Evolutionary conservation across 2,329 filamentous ascomycete genomes (phyloP).

Genomic region (Fragosphaeria purpurea): DNA sequence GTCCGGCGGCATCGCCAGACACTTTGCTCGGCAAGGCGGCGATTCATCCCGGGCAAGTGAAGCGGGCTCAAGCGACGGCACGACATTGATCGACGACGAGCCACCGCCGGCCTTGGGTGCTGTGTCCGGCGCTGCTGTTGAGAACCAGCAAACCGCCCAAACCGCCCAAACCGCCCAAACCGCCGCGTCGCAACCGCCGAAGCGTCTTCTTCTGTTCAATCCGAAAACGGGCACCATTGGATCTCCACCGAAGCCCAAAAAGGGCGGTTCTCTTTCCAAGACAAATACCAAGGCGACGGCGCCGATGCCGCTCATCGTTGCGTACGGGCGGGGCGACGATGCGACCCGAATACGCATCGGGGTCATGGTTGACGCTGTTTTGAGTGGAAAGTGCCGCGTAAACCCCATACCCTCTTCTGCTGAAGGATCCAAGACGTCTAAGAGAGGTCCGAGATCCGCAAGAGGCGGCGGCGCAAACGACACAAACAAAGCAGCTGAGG

Average conservation of each 20-base stretch:
- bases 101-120: too few species aligned
- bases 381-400: conserved; percentile 1
- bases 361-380: conserved; percentile 3
- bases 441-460: not conserved
- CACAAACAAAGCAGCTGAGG: not conserved
- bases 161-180: not conserved
- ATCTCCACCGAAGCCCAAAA: conserved; percentile 41
- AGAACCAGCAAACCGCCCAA: too few species aligned
- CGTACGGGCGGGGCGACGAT: conserved; percentile 6
- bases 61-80: too few species aligned
- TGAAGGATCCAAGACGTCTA: not conserved
- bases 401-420: not conserved
- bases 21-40: too few species aligned
- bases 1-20: too few species aligned
- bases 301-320: not conserved
- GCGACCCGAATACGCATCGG: conserved; percentile 7
- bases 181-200: conserved; percentile 16
- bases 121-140: too few species aligned
- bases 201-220: conserved; percentile 47
- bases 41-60: too few species aligned
- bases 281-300: conserved; percentile 11
- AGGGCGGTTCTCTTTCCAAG: conserved; percentile 44
- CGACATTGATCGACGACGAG: too few species aligned
- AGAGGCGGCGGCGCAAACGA: too few species aligned
- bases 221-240: conserved; percentile 52